Conservation (phyloP, 129 eudicot genomes). For the Solidago caesia region DNA sequence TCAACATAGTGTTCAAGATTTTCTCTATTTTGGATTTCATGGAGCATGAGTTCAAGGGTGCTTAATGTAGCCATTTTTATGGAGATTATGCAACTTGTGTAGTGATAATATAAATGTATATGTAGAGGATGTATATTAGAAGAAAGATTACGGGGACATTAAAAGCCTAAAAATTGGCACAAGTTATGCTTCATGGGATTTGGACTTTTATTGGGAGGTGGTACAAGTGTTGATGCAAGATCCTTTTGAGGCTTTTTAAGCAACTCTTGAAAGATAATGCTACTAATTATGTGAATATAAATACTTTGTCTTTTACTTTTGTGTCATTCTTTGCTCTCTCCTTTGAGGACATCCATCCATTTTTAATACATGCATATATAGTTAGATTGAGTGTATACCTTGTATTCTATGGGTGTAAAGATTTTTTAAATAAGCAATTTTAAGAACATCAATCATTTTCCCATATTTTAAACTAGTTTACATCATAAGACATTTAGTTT, state of each 20-base stretch:
- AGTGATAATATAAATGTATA: slow-evolving; percentile 12
- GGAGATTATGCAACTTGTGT: neutral
- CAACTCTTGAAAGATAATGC: slow-evolving; percentile 31
- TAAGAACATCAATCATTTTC: no score
- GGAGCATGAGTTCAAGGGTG: slow-evolving; percentile 82
- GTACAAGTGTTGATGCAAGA: slow-evolving; percentile 36
- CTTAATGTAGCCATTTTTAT: slow-evolving; percentile 48
- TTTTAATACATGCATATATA: slow-evolving; percentile 9
- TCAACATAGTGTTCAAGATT: slow-evolving; percentile 32
- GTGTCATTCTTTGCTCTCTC: slow-evolving; percentile 33
- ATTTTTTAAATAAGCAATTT: no score
- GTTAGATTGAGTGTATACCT: no score
- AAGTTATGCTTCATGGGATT: slow-evolving; percentile 38
- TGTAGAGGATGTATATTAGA: slow-evolving; percentile 2
- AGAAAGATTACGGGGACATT: slow-evolving; percentile 23
- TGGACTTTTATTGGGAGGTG: slow-evolving; percentile 35
- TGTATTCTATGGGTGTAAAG: no score
- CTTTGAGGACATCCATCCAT: slow-evolving; percentile 28
- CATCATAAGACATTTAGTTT: no score
- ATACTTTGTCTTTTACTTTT: slow-evolving; percentile 38
- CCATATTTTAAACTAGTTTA: no score
- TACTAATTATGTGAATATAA: slow-evolving; percentile 30
- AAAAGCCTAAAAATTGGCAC: slow-evolving; percentile 33
- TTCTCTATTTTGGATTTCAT: slow-evolving; percentile 44
- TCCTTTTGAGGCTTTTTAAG: slow-evolving; percentile 36